Percentiles rank a stretch among this genome's conserved stretches.
Conservation (phyloP, 75 land plant species). For the Adiantum capillusveneris region DNA sequence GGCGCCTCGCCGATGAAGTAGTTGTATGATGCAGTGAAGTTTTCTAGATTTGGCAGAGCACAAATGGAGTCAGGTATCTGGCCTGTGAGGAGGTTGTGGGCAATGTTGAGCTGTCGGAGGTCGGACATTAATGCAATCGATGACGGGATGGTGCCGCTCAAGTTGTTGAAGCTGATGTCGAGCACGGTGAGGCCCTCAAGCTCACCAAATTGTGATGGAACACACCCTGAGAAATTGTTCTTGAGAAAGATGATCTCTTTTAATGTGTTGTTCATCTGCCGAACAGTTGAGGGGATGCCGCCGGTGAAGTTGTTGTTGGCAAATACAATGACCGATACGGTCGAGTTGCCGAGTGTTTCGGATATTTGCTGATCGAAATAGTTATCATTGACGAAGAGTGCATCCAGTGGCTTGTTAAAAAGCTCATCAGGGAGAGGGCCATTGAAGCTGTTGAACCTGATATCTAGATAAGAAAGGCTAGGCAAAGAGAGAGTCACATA, state of each 20-base stretch:
- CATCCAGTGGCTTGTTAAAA: slow-evolving; percentile 38
- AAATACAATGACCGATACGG: slow-evolving; percentile 34
- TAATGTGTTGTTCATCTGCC: slow-evolving; percentile 12
- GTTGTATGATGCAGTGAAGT: slow-evolving; percentile 39
- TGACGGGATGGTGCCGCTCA: slow-evolving; percentile 40
- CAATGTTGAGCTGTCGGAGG: slow-evolving; percentile 39
- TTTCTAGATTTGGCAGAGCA: slow-evolving; percentile 18
- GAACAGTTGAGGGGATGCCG: slow-evolving; percentile 40
- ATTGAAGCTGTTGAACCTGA: slow-evolving; percentile 60
- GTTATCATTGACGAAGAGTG: slow-evolving; percentile 63
- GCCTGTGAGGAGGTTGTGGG: slow-evolving; percentile 36
- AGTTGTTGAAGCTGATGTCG: slow-evolving; percentile 45
- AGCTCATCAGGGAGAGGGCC: slow-evolving; percentile 41
- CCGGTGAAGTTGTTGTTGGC: slow-evolving; percentile 52
- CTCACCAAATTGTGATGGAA: slow-evolving; percentile 42
- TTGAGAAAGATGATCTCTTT: slow-evolving; percentile 51
- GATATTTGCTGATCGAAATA: slow-evolving; percentile 32
- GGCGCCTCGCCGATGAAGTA: slow-evolving; percentile 40
- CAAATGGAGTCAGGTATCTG: slow-evolving; percentile 44
- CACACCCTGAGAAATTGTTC: slow-evolving; percentile 50
- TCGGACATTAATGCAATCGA: slow-evolving; percentile 27
- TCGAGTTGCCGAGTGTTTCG: slow-evolving; percentile 28
- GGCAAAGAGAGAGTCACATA: slow-evolving; percentile 22
- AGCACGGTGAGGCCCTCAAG: slow-evolving; percentile 31
- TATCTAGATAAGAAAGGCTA: slow-evolving; percentile 41